Base-by-base conservation (phyloP, 371 early-diverging fungal species). In the Syncephalastrum contaminatum region DNA sequence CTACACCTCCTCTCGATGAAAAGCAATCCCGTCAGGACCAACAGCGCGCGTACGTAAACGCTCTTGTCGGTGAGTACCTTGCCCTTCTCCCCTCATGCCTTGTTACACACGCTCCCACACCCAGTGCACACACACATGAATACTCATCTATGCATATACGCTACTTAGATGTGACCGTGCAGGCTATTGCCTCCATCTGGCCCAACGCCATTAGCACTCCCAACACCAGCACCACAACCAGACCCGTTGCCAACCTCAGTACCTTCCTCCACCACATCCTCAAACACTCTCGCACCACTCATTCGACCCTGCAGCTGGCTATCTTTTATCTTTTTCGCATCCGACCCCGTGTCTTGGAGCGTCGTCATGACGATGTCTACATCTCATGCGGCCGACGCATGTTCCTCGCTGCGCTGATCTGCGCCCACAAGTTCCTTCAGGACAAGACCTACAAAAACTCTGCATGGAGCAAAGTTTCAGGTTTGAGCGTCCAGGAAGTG, bases 391-490 rank as follows among this genome's bases (percentile, higher is more conserved):
- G 90, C 4, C 79, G 90, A 24, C 88, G 91, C 53, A 90, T 91
- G 88, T 91, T 89, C 65, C 69, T 90, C 18, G 90, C 89, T 36
- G 86, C 90, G 5, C 61, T 91, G 45, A 87, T 91, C 50, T 77
- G 84, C 55, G 91, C 91, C 10, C 88, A 88, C 47, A 92, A 92
- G 64, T 92, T 87, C 58, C 81, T 89, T 57, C 83, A 83, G 59
- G 92, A 92, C 73, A 81, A 84, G 54, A 86, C 91, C 43, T 91
- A 88, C 71, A 87, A 90, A 22, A 91, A 90, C 75, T 82, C 80
- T 44, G 88, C 89, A 18, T 92, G 92, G 92, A 82, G 86, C 53
- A 87, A 88, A 72, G 82, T 92, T 47, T 87, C 89, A 39, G 82
- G 86, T 59, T 70, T 92, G 25, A 77, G 87, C 18, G 77, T 86